phyloP scores from a whole-genome alignment of 164 flowering plant genomes.

The Tetracentron sinense region DNA sequence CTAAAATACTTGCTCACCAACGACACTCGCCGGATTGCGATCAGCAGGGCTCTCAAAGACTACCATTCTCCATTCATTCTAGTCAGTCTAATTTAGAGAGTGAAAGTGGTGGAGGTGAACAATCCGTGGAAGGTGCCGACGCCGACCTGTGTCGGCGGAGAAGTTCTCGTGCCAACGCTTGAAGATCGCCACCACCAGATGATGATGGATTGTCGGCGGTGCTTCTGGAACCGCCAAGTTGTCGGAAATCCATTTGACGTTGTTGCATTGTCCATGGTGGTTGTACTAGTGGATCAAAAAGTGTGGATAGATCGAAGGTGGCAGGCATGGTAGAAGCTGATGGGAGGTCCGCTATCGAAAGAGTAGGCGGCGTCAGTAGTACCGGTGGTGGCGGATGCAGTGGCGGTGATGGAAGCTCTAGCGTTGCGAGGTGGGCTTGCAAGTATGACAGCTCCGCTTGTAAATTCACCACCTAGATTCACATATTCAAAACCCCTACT shows the following conservation, averaged over 20 bases:
- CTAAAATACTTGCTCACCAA: too few species aligned
- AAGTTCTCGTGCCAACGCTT: slow-evolving; percentile 54
- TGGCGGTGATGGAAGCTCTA: slow-evolving; percentile 66
- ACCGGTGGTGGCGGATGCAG: slow-evolving; percentile 36
- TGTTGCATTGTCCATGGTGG: slow-evolving; percentile 41
- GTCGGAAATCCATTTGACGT: slow-evolving; percentile 30
- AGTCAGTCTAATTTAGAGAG: slow-evolving; percentile 34
- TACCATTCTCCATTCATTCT: too few species aligned
- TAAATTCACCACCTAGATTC: slow-evolving; percentile 66
- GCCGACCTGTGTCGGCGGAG: slow-evolving; percentile 44
- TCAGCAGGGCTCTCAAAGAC: too few species aligned
- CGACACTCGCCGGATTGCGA: too few species aligned
- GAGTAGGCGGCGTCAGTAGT: slow-evolving; percentile 27
- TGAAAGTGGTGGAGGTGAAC: slow-evolving; percentile 32
- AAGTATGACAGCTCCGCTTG: slow-evolving; percentile 67
- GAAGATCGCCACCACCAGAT: slow-evolving; percentile 35
- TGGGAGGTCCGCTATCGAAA: slow-evolving; percentile 47
- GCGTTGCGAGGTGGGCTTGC: slow-evolving; percentile 63
- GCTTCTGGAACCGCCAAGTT: slow-evolving; percentile 24
- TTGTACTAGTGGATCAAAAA: slow-evolving; percentile 47
- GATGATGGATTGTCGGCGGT: slow-evolving; percentile 12
- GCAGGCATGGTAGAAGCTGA: slow-evolving; percentile 33
- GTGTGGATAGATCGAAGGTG: slow-evolving; percentile 48
- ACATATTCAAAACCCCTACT: too few species aligned
- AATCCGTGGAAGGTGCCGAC: slow-evolving; percentile 14